Base-by-base conservation (phyloP, 768 basidiomycete species). In the Termitomyces heimii region DNA sequence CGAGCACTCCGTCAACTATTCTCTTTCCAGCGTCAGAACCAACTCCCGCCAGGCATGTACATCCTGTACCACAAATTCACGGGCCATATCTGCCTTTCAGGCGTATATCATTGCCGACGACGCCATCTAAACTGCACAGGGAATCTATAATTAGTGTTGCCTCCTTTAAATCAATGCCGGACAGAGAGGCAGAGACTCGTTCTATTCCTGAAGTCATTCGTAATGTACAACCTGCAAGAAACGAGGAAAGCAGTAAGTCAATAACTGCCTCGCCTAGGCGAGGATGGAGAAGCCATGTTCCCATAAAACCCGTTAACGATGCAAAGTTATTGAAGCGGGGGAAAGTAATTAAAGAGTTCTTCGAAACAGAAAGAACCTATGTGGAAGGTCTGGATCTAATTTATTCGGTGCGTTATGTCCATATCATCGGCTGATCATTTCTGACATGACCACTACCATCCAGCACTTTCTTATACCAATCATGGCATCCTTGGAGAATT, bases 381-480 rank as follows among this genome's bases (percentile, higher is more conserved):
- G 80, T 93, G 32, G 82, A 86, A 63, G 92, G 92, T 9, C 77
- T 94, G 42, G 89, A 93, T 60, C 75, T 94, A 50, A 82, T 94
- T 51, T 89, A 94, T 72, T 81, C 84, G 59, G 92, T 92, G 59
- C 44, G 84, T 76, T 51, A 16, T 37, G 22, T 40, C 50, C 29
- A 57, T 37, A 26, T 35, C 13, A 47, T 22, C 12, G 16, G 3
- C 43, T 5, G 18, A 10, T 40, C 31, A 18, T 13, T n/a, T 18
- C 58, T 57, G 7, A 54, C 42, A 54, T 28, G 59, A 45, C 62
- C 8, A 20, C 49, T 40, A 16, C 20, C 52, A 32, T 57, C 16
- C 63, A 94, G 91, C 86, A 92, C 67, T 94, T 94, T 65, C 77
- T 94, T 31, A 81, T 81, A 10, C 92, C 92, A 2, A 84, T 94